Base-by-base conservation (phyloP, 257 asterid genomes). In the Rauvolfia tetraphylla region DNA sequence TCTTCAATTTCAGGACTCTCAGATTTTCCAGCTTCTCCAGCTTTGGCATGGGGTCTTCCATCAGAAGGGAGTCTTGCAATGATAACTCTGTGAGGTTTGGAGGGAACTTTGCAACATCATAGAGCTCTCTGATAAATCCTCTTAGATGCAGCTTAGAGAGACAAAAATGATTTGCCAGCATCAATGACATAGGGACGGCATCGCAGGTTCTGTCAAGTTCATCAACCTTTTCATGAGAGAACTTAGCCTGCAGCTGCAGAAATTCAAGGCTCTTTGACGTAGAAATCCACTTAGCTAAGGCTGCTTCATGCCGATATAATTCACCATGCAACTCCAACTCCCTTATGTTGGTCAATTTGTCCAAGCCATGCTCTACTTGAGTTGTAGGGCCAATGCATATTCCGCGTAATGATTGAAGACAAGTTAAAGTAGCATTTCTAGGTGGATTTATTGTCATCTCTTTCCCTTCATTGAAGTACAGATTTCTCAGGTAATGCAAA, bases 101-200 rank as follows among this genome's bases (percentile, higher is more conserved):
- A 15, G 81, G 81, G 38, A 78, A 71, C 15, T 78, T 39, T 59
- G 71, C 65, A 39, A 31, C 14, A 23, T 59, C 75, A 69, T n/a
- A 65, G 8, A 78, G 76, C 12, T 44, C 57, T 25, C 39, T 54
- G 54, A 71, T 25, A 33, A 23, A 71, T 70, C 81, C 81, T 42
- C 59, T 75, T 33, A 71, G 31, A 71, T 78, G 81, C 71, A 78
- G 72, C 81, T 78, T 78, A 59, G 36, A 78, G 34, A 78, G 76
- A 71, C n/a, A 42, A 20, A 5, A 59, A 78, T 71, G 54, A 41
- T 41, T 17, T 14, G 0, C 73, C 31, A n/a, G 23, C 56, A n/a
- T 68, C 36, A 42, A 23, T 68, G 81, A 59, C 76, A n/a, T 12
- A 49, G 63, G 72, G 58, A 78, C 33, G 29, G 44, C 34, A 31